Evolutionary conservation across 805 yeast genomes (phyloP).

Genomic region (Yarrowia porcina): DNA sequence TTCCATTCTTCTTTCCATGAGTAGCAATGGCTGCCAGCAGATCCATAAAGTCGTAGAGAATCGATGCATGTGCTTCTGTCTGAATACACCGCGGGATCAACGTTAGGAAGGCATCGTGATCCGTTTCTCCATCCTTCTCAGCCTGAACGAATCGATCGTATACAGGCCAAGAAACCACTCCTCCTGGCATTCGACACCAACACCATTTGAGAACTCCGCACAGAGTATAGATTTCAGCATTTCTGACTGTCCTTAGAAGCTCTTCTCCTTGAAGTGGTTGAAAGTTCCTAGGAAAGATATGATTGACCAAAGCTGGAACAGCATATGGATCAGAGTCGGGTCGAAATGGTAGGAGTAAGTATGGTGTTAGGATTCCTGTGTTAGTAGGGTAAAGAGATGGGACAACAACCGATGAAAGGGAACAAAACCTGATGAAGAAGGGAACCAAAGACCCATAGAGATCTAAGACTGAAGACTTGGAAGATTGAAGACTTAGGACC

Average conservation of each 20-base stretch:
- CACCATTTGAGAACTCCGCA: conserved; percentile 73
- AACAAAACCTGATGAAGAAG: too few relatives aligned
- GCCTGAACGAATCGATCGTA: conserved; percentile 53
- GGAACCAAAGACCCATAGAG: too few relatives aligned
- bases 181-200: conserved; percentile 78
- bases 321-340: conserved; percentile 55
- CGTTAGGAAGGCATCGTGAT: conserved; percentile 67
- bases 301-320: conserved; percentile 54
- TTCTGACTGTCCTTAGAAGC: conserved; percentile 45
- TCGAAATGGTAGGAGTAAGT: conserved; percentile 71
- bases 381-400: neutral
- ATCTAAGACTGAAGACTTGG: too few relatives aligned
- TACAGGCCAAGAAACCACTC: conserved; percentile 82
- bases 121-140: conserved; percentile 55
- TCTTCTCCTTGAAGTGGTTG: conserved; percentile 47
- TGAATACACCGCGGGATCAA: conserved; percentile 81
- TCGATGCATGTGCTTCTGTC: conserved; percentile 84
- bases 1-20: conserved; percentile 70
- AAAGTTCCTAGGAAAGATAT: conserved; percentile 57
- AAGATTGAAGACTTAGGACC: too few relatives aligned
- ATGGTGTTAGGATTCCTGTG: conserved; percentile 57
- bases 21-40: conserved; percentile 72
- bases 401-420: too few relatives aligned
- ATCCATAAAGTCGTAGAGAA: conserved; percentile 84
- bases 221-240: conserved; percentile 61